Percentiles rank a stretch among this genome's conserved stretches.
Conservation (phyloP, 176 grass and related monocot species). For the Lolium multiflorum region DNA sequence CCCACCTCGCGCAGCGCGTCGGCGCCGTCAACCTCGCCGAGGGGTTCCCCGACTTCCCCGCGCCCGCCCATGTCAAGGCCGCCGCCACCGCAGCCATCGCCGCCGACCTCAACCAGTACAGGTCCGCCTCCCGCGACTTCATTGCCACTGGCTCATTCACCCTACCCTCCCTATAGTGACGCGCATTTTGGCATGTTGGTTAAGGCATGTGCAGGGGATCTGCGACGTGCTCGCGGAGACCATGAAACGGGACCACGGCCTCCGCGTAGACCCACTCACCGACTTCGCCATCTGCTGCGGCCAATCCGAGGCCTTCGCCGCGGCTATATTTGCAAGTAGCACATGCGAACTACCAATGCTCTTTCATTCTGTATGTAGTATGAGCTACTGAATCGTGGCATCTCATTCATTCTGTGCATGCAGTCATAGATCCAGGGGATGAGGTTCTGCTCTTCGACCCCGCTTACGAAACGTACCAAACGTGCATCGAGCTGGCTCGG, state of each 20-base stretch:
- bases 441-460: constrained; percentile 91
- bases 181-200: background rate
- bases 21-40: constrained; percentile 93
- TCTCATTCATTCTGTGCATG: background rate
- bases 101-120: constrained; percentile 89
- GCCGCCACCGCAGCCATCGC: constrained; percentile 71
- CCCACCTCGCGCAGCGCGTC: constrained; percentile 75
- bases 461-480: constrained; percentile 81
- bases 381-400: background rate
- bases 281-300: constrained; percentile 88
- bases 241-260: constrained; percentile 61
- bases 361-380: constrained; percentile 32
- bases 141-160: background rate
- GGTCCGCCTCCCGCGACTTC: constrained; percentile 21
- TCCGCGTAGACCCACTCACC: constrained; percentile 62
- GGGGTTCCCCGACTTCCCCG: constrained; percentile 93
- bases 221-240: constrained; percentile 67
- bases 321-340: constrained; percentile 76
- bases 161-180: background rate
- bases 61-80: constrained; percentile 64
- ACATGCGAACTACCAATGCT: constrained; percentile 3
- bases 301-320: constrained; percentile 86
- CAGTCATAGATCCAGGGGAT: constrained; percentile 82
- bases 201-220: constrained; percentile 90
- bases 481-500: constrained; percentile 74